Conservation (phyloP, 495 filamentous ascomycete genomes). For the Copromyces sp. region DNA sequence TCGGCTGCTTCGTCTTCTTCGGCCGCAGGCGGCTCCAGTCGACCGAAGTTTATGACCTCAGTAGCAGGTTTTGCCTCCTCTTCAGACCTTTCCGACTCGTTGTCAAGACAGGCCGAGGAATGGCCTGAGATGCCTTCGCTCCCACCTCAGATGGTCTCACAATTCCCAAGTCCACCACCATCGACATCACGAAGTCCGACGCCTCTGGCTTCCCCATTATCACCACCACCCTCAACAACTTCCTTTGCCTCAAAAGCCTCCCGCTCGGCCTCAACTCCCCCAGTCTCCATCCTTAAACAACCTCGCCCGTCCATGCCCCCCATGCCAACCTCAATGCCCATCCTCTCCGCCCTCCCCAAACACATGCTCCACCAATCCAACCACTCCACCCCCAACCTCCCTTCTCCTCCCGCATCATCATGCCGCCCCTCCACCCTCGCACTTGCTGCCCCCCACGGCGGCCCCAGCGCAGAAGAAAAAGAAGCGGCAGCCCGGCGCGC, state of each 20-base stretch:
- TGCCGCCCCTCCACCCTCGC: neutral
- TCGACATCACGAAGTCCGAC: neutral
- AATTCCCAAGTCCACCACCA: neutral
- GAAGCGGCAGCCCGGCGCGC: slow-evolving; percentile 6
- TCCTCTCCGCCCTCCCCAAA: slow-evolving; percentile 21
- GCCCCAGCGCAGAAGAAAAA: neutral
- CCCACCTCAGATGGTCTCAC: neutral
- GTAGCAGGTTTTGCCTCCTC: neutral
- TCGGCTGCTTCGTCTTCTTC: neutral
- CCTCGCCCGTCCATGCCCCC: slow-evolving; percentile 3
- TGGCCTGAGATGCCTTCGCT: neutral
- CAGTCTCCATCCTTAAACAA: slow-evolving; percentile 24
- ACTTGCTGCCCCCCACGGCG: neutral
- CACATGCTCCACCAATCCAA: slow-evolving; percentile 17
- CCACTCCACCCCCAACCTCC: neutral
- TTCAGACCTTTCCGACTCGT: neutral
- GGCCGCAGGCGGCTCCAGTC: neutral
- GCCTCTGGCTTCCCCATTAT: neutral
- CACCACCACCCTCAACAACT: neutral
- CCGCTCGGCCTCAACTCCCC: slow-evolving; percentile 1
- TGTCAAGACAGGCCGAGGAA: neutral
- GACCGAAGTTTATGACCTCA: neutral
- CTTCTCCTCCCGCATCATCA: neutral
- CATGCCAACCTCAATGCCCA: neutral
- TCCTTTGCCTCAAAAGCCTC: neutral